A percentile compares a stretch with the other conserved stretches of the same genome.
These are phyloP conservation scores for Aspergillus aculeatinus DNA, from an alignment of 2,329 filamentous ascomycete species.

Conservation along the genomic window DNA sequence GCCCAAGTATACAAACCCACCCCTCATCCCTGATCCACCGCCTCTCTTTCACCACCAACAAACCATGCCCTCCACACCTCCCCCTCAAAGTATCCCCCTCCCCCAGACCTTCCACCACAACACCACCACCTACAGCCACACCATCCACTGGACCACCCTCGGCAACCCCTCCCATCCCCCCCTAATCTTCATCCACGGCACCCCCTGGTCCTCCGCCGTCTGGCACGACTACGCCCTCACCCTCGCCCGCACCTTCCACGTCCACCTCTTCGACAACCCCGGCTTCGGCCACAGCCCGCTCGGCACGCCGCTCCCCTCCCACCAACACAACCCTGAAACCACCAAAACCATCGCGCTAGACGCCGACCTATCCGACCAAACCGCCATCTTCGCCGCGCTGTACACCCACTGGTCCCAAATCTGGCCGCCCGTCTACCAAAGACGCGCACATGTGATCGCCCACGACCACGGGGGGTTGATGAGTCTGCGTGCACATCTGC, in stretches of 20 bases:
- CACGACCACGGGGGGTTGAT: conserved; percentile 50
- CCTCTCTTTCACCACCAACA: too few relatives aligned
- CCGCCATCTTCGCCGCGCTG: conserved; percentile 40
- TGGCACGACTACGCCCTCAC: conserved; percentile 40
- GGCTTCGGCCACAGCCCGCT: conserved; percentile 45
- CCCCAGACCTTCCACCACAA: conserved; percentile 30
- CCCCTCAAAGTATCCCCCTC: too few relatives aligned
- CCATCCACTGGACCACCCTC: conserved; percentile 36
- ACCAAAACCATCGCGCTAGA: conserved; percentile 25
- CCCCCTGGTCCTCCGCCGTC: conserved; percentile 48
- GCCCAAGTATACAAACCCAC: too few relatives aligned
- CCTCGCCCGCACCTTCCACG: conserved; percentile 36
- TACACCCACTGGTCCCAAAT: conserved; percentile 31
- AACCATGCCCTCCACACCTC: too few relatives aligned
- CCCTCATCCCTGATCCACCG: too few relatives aligned
- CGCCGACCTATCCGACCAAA: conserved; percentile 41
- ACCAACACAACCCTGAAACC: too few relatives aligned
- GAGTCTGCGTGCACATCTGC: conserved; percentile 39
- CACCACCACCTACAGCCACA: conserved; percentile 27
- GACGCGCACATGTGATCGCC: conserved; percentile 42
- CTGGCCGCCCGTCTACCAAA: conserved; percentile 15
- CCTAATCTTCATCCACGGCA: conserved; percentile 49
- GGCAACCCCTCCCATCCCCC: conserved; percentile 32
- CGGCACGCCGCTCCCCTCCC: conserved; percentile 14
- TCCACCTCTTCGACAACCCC: conserved; percentile 49